Base-by-base conservation (phyloP, 1,139 yeast genomes). In the Protomyces inundatus region DNA sequence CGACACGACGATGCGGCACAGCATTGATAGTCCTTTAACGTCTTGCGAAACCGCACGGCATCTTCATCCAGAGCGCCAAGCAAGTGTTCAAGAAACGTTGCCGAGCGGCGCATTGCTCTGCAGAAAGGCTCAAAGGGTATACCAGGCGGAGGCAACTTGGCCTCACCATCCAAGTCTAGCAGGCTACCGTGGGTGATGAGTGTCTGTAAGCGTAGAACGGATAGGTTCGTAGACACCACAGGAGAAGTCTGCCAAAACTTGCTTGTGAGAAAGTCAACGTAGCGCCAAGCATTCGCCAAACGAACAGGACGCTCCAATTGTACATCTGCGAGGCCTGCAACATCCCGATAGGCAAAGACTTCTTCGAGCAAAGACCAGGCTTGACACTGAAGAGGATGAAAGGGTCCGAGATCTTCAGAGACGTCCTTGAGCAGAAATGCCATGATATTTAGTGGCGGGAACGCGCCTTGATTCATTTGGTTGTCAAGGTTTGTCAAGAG, bases 201-300 rank as follows among this genome's bases (percentile, higher is more conserved):
- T n/a, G 56, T 40, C 6, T 52, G 55, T 3, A 58, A n/a, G 3
- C 56, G 50, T n/a, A 51, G 45, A 40, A 58, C 32, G 54, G 62
- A 37, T 14, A 58, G 56, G 53, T 58, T 58, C 42, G 62, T 58
- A 36, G 62, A 56, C 30, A 58, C 62, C 14, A 58, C 62, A 32
- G 62, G 62, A 34, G 56, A 40, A 4, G 45, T 42, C 6, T 16
- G 9, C 62, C 62, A 58, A 37, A 51, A 48, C 12, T 30, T 51
- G 34, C 12, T 9, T 34, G 40, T 33, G 45, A 58, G 56, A 7
- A 52, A 52, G 23, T 36, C 39, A 39, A 58, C 62, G 23, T 33
- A 35, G 42, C 16, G 16, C 56, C 56, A 58, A 23, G 62, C 62
- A 35, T 58, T 58, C 42, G 62, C 62, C 4, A 58, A 10, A 3